Conservation (phyloP, 352 stramenopile genomes). For the Plasmopara halstedii region DNA sequence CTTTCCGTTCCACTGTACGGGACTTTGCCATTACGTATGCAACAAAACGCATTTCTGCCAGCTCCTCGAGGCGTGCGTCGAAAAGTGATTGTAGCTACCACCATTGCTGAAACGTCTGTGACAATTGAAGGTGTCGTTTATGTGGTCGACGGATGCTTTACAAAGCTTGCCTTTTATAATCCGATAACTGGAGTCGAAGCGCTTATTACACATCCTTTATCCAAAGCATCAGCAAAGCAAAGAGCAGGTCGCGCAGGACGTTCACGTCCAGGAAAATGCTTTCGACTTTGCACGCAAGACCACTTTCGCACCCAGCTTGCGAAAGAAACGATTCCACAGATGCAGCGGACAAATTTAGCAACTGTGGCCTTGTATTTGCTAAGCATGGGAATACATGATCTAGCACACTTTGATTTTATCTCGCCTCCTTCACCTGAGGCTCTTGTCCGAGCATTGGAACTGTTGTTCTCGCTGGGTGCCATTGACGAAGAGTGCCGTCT, state of each 20-base stretch:
- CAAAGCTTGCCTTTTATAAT: slow-evolving; percentile 82
- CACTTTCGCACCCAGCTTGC: slow-evolving; percentile 35
- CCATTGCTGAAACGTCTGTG: slow-evolving; percentile 94
- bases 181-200: slow-evolving; percentile 73
- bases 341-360: slow-evolving; percentile 75
- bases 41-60: slow-evolving; percentile 89
- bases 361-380: slow-evolving; percentile 63
- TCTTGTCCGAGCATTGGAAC: slow-evolving; percentile 58
- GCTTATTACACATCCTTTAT: slow-evolving; percentile 92
- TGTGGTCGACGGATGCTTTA: slow-evolving; percentile 70
- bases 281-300: slow-evolving; percentile 59
- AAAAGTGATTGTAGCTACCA: slow-evolving; percentile 87
- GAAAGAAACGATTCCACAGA: slow-evolving; percentile 73
- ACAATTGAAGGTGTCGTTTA: slow-evolving; percentile 95
- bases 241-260: slow-evolving; percentile 91
- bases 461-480: slow-evolving; percentile 62
- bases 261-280: slow-evolving; percentile 68
- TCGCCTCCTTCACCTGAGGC: slow-evolving; percentile 65
- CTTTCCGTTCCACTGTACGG: slow-evolving; percentile 86
- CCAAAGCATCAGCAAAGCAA: slow-evolving; percentile 94
- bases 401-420: slow-evolving; percentile 80
- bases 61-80: slow-evolving; percentile 47
- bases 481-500: slow-evolving; percentile 51
- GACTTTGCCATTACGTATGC: slow-evolving; percentile 87
- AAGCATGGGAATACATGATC: slow-evolving; percentile 81